Base-by-base conservation (phyloP, 306 rosid genomes). In the Quercus berberidifolia region DNA sequence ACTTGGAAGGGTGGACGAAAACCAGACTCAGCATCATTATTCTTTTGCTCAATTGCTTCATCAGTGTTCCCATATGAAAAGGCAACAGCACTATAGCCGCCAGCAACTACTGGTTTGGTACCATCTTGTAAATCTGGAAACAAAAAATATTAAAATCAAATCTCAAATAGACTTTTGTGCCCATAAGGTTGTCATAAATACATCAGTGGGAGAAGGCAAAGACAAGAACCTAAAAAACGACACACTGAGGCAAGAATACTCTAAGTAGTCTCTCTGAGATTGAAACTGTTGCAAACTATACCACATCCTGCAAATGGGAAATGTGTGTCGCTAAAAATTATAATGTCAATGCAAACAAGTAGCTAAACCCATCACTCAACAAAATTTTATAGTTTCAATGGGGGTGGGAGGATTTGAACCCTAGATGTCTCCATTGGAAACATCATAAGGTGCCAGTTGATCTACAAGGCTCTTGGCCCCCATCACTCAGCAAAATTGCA, bases 261-360 rank as follows among this genome's bases (percentile, higher is more conserved):
- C 94, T 90, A 90, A 91, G 92, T 88, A 79, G 92, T 68, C 81
- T 74, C 79, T 73, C 83, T 78, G 92, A 84, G 55, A 87, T 80
- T 73, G 83, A 86, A 89, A 87, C 85, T 11, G 85, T 80, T 75
- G 92, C 89, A 89, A 87, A 87, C 80, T 73, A 91, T 73, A 80
- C 89, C 86, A 84, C 86, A 85, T 69, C 96, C 98, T 91, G 97
- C 94, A 86, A 86, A 86, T 73, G 21, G 76, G 75, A 78, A 87
- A 68, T 74, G 64, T 82, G 75, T 82, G 76, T 76, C 68, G 88
- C 87, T 41, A 56, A 86, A 78, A 80, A 55, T 46, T 54, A 69
- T 49, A 84, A 79, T 68, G 71, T 33, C 26, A 8, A 46, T 15
- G 57, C 60, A 57, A 78, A 81, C 76, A 79, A 79, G 46, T 15